Percentiles rank a stretch among this genome's conserved stretches.
These are phyloP conservation scores for Niveomyces coronatus DNA, from an alignment of 2,329 filamentous ascomycete species.

Conservation along the genomic window DNA sequence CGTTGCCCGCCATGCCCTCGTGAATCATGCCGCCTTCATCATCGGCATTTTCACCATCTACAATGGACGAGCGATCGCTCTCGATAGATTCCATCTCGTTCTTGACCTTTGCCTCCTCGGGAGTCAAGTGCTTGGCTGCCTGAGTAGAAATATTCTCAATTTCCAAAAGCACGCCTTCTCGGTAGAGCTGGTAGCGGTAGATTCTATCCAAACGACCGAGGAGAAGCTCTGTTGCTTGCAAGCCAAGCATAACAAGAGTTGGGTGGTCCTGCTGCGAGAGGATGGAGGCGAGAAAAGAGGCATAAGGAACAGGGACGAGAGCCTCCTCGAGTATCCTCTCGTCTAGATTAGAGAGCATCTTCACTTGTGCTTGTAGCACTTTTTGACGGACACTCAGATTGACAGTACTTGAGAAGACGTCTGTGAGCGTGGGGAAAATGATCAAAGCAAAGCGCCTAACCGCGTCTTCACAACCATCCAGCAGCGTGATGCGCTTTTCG, in stretches of 20 bases:
- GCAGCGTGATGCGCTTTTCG: conserved; percentile 70
- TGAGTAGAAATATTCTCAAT: conserved; percentile 66
- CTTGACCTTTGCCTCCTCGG: conserved; percentile 8
- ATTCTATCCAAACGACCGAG: conserved; percentile 75
- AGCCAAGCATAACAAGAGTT: conserved; percentile 71
- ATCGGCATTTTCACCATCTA: conserved; percentile 9
- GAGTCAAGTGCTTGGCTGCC: conserved; percentile 20
- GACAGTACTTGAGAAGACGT: conserved; percentile 95
- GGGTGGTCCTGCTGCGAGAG: conserved; percentile 91
- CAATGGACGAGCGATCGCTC: background rate
- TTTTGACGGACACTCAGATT: conserved; percentile 92
- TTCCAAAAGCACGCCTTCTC: conserved; percentile 89
- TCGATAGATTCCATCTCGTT: conserved; percentile 5
- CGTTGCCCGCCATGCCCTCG: no score
- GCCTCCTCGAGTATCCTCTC: conserved; percentile 75
- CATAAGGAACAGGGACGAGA: conserved; percentile 79
- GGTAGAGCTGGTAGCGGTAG: conserved; percentile 93
- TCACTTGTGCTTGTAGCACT: conserved; percentile 88
- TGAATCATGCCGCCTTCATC: conserved; percentile 12
- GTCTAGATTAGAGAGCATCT: conserved; percentile 96
- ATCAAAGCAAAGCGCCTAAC: conserved; percentile 89
- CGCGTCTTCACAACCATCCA: conserved; percentile 75
- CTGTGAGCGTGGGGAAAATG: conserved; percentile 85
- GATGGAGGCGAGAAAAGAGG: conserved; percentile 90
- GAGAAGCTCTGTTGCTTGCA: conserved; percentile 83